Base-by-base conservation (phyloP, 2,329 filamentous ascomycete species). In the Xylaria multiplex region DNA sequence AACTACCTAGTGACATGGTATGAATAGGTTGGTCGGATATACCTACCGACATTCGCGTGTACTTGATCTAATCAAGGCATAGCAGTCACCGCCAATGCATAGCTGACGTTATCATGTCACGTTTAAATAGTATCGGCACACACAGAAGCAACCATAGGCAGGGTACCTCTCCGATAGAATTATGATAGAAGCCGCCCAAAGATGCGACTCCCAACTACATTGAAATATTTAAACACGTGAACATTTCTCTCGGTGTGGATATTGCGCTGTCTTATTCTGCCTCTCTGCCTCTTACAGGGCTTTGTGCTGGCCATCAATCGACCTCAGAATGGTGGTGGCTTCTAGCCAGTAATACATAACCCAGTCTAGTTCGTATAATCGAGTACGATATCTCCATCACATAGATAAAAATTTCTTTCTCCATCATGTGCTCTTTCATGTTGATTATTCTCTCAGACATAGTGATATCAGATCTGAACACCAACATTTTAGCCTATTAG, bases 181-280 rank as follows among this genome's bases (percentile, higher is more conserved):
- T 69, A 71, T 67, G 55, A 71, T 67, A 69, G 57, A 72, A 70
- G 64, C 67, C 63, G 57, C 46, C 59, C 22, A 55, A 59, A 61
- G 57, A 19, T 60, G 56, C 59, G 59, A 61, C 64, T 65, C 66
- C 59, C 65, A 66, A 54, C 63, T 69, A 60, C 43, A 53, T 40
- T 40, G 58, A 58, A 48, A 45, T 65, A 42, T 56, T 56, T 55
- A 52, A 52, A 37, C 59, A 35, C 65, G 27, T 58, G 54, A 54
- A 62, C n/a, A 55, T 42, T 66, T 55, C 60, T 55, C 58, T 61
- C 49, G 52, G 42, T 58, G 30, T 43, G 24, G 55, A 56, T 37
- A 64, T 4, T 63, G n/a, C 58, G 52, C 43, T 57, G 61, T 69
- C 50, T 63, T 62, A 52, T 65, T 66, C 67, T 37, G 35, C 67